phyloP scores from a whole-genome alignment of 1,284 basidiomycete genomes.

The Sporisorium reilianum region DNA sequence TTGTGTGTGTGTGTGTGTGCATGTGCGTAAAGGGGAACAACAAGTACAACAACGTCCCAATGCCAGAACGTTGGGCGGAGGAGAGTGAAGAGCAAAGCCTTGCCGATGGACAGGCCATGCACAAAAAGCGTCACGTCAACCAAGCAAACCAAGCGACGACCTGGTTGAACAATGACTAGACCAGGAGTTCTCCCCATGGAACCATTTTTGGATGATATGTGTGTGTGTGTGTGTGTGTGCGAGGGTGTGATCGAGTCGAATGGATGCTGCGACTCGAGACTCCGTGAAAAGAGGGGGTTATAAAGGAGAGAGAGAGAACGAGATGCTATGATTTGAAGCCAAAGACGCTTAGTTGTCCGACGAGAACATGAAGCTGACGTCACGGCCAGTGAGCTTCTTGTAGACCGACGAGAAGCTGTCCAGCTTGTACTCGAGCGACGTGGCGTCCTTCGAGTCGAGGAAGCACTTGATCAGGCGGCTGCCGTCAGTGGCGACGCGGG shows the following conservation, averaged over 20 bases:
- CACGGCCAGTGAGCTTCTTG: conserved; percentile 92
- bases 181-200: conserved; percentile 19
- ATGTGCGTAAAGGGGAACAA: conserved; percentile 30
- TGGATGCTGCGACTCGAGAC: conserved; percentile 14
- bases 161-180: conserved; percentile 17
- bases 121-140: conserved; percentile 9
- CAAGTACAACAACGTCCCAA: conserved; percentile 42
- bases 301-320: too few relatives aligned
- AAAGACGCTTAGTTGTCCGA: conserved; percentile 54
- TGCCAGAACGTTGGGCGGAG: conserved; percentile 13
- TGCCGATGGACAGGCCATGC: neutral
- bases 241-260: conserved; percentile 5
- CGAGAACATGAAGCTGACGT: conserved; percentile 74
- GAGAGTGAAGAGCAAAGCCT: conserved; percentile 9
- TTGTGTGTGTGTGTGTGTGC: conserved; percentile 29
- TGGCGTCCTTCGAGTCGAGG: conserved; percentile 98
- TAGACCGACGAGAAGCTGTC: conserved; percentile 96
- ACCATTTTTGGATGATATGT: conserved; percentile 18
- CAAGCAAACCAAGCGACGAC: conserved; percentile 24
- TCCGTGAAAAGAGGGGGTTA: conserved; percentile 2
- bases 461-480: conserved; percentile 72
- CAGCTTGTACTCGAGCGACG: conserved; percentile 99
- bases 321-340: neutral
- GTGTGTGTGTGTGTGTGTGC: neutral
- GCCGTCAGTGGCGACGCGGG: conserved; percentile 74